Conservation (phyloP, 2,329 filamentous ascomycete species). For the Paecilomyces sp. region DNA sequence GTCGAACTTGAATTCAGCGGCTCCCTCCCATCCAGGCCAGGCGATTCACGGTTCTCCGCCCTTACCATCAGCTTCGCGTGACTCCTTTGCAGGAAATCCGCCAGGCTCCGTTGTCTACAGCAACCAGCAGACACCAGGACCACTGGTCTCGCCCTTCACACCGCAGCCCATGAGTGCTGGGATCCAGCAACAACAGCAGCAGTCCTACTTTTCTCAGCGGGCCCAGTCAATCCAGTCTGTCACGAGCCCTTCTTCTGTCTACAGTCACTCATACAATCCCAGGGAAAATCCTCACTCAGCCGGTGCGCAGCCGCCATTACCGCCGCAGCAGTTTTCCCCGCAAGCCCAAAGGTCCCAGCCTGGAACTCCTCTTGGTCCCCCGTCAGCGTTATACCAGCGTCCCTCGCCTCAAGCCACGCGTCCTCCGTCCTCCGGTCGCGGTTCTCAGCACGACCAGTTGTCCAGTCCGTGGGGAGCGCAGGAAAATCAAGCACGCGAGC, state of each 20-base stretch:
- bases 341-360: conserved; percentile 37
- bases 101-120: conserved; percentile 18
- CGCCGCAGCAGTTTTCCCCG: conserved; percentile 27
- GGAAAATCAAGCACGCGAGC: conserved; percentile 21
- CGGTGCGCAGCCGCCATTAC: conserved; percentile 20
- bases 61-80: conserved; percentile 26
- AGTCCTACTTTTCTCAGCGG: conserved; percentile 30
- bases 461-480: conserved; percentile 25
- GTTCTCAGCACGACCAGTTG: conserved; percentile 22
- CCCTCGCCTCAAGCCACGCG: conserved; percentile 30
- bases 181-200: conserved; percentile 23
- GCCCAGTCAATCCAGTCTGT: conserved; percentile 34
- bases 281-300: conserved; percentile 29
- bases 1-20: conserved; percentile 21
- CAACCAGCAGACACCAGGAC: conserved; percentile 19
- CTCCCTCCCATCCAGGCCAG: conserved; percentile 23
- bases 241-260: conserved; percentile 24
- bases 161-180: conserved; percentile 28
- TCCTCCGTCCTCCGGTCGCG: conserved; percentile 30
- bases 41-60: conserved; percentile 21
- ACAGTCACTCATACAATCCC: conserved; percentile 24
- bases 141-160: conserved; percentile 32
- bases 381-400: conserved; percentile 23
- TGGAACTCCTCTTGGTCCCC: conserved; percentile 43
- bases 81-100: conserved; percentile 21